phyloP scores from a whole-genome alignment of 2,329 filamentous ascomycete species.

The Trichoderma koningiopsis region DNA sequence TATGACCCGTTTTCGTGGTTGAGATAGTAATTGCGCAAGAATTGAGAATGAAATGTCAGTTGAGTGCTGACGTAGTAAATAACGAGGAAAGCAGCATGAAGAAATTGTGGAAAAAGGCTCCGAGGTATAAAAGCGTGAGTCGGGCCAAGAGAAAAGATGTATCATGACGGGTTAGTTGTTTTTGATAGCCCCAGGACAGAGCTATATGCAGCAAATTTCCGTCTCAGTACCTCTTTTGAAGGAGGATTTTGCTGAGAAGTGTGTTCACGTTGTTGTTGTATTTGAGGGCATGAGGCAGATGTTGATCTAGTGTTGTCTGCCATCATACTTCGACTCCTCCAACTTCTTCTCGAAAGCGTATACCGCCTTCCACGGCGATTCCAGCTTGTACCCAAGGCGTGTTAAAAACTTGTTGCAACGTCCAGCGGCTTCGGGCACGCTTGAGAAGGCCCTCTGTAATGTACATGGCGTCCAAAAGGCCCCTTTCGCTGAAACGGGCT shows the following conservation, averaged over 20 bases:
- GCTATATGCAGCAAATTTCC: neutral
- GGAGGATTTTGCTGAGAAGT: neutral
- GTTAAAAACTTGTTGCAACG: conserved; percentile 70
- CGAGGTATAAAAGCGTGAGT: neutral
- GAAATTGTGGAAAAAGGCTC: neutral
- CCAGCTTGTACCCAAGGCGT: conserved; percentile 76
- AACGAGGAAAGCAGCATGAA: neutral
- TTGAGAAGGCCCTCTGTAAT: conserved; percentile 85
- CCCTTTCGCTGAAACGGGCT: conserved; percentile 62
- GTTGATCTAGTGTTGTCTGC: neutral
- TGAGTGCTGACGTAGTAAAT: neutral
- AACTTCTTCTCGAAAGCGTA: conserved; percentile 61
- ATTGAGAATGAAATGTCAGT: neutral
- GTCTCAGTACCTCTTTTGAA: neutral
- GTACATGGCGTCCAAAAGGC: conserved; percentile 72
- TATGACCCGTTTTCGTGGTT: conserved; percentile 9
- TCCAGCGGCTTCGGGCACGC: conserved; percentile 77
- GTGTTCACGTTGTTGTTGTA: neutral
- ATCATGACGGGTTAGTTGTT: neutral
- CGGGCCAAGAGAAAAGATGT: neutral
- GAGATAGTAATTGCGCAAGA: conserved; percentile 10
- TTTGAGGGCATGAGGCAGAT: neutral
- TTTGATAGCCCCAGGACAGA: neutral
- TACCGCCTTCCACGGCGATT: conserved; percentile 66
- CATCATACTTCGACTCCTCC: conserved; percentile 55